Conservation (phyloP, 2,329 filamentous ascomycete species). For the Monosporascus sp. region DNA sequence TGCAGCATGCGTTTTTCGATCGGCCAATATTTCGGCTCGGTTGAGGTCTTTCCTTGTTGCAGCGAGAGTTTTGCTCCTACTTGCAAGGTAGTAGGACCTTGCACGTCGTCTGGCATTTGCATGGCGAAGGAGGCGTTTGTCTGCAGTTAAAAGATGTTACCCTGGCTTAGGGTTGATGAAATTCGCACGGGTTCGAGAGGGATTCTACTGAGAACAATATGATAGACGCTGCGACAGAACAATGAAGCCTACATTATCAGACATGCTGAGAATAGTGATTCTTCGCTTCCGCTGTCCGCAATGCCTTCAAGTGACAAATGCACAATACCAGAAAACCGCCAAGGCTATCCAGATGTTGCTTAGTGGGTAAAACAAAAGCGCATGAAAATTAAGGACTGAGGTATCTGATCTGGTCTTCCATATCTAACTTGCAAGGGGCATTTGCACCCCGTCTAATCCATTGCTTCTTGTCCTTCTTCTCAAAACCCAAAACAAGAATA, state of each 20-base stretch:
- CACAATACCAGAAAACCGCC: too few species aligned
- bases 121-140: conserved; percentile 28
- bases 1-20: too few species aligned
- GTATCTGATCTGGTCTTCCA: background rate
- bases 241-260: background rate
- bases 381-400: background rate
- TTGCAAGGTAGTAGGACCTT: too few species aligned
- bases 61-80: too few species aligned
- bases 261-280: too few species aligned
- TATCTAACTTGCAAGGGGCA: background rate
- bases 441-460: background rate
- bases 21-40: too few species aligned
- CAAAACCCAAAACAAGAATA: background rate
- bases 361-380: too few species aligned
- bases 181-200: conserved; percentile 4
- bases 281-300: too few species aligned
- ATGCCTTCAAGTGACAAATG: too few species aligned
- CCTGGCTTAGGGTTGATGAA: conserved; percentile 6
- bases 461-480: background rate
- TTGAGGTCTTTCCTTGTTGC: too few species aligned
- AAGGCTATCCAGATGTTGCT: too few species aligned
- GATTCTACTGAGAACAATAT: conserved; percentile 1
- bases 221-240: background rate
- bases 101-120: conserved; percentile 21
- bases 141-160: conserved; percentile 7